Base-by-base conservation (phyloP, 2,329 filamentous ascomycete genomes). In the Escovopsis sp. region DNA sequence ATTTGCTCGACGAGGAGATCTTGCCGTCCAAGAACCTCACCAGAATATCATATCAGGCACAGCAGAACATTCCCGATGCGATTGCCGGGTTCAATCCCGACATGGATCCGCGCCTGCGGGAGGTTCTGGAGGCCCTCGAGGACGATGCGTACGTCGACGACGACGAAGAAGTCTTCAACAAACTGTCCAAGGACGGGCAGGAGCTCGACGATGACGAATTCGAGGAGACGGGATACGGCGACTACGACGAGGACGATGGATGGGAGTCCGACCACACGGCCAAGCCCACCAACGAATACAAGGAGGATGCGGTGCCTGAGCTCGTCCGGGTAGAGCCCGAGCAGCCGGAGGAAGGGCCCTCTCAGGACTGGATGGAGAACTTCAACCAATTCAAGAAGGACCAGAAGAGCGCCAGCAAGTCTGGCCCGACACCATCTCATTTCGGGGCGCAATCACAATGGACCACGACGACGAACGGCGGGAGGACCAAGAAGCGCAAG, bases 251-350 rank as follows among this genome's bases (percentile, higher is more conserved):
- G 4, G 73, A 74, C 5, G 70, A 73, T 2, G 91, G 89, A 6
- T 98, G 88, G 88, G 88, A 95, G 62, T 93, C 87, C 7, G 91
- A 98, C 59, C 81, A 79, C 52, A 98, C 91, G 1, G 86, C 81
- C 58, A 94, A 82, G 67, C 80, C 82, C n/a, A 63, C 55, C 23
- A 71, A 70, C 51, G 73, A 78, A 54, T 75, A 72, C 59, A 66
- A 67, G 42, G 63, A 64, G 4, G 63, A 68, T 7, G 28, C 64
- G 9, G 65, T 60, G 12, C 68, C 68, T n/a, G 59, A 72, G 40
- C 62, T 77, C 3, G 67, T 74, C 3, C 59, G 59, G 50, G 57
- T 62, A 10, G 28, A 9, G 19, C 57, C 56, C 15, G 68, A 71
- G 42, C 63, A 68, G 4, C 65, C 73, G 4, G 74, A 79, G 26